Evolutionary conservation across 768 basidiomycete genomes (phyloP).

Genomic region (Royoungia palumana): DNA sequence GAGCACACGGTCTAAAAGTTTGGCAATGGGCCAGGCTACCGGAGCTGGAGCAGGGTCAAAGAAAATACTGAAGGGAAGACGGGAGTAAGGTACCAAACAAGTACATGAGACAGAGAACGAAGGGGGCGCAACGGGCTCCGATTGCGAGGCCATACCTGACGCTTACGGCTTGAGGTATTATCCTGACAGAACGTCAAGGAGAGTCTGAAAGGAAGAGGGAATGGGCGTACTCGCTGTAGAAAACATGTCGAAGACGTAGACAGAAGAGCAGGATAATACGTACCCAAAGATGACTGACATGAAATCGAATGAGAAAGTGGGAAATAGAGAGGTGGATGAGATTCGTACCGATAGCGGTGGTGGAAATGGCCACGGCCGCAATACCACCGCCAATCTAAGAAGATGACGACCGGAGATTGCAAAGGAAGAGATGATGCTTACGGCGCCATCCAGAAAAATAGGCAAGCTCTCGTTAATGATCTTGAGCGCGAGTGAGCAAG

Average conservation of each 20-base stretch:
- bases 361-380: conserved; percentile 75
- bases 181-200: conserved; percentile 33
- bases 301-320: not conserved
- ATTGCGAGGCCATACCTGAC: conserved; percentile 76
- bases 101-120: conserved; percentile 74
- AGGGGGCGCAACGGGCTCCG: conserved; percentile 73
- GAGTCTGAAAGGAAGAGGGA: not conserved
- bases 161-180: conserved; percentile 73
- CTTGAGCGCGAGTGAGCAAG: conserved; percentile 34
- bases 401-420: conserved; percentile 44
- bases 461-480: conserved; percentile 82
- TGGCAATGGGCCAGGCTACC: conserved; percentile 68
- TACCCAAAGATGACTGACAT: conserved; percentile 80
- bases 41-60: conserved; percentile 46
- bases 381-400: conserved; percentile 63
- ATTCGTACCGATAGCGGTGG: conserved; percentile 49
- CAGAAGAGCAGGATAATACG: conserved; percentile 16
- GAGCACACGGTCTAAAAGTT: conserved; percentile 75
- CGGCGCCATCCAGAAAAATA: conserved; percentile 75
- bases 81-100: conserved; percentile 36
- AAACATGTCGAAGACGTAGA: not conserved
- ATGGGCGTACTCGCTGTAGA: conserved; percentile 27
- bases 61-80: not conserved
- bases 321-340: not conserved
- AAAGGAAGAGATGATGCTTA: conserved; percentile 42